These are phyloP conservation scores for Vigna radiata DNA, from an alignment of 306 rosid genomes.

Conservation along the genomic window DNA sequence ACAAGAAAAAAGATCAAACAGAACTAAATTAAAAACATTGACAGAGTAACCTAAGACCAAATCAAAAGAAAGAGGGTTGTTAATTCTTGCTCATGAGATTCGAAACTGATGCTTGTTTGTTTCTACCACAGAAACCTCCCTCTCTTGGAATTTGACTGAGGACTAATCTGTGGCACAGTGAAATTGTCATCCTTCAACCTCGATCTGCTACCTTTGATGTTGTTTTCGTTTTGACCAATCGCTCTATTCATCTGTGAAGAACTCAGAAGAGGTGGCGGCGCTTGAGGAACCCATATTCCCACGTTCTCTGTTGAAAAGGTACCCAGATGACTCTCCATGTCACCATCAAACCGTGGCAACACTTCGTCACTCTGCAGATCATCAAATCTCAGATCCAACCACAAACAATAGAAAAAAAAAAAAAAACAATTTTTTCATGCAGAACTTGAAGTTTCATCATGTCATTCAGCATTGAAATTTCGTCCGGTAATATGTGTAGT, in stretches of 20 bases:
- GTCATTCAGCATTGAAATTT: background rate
- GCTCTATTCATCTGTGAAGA: constrained; percentile 47
- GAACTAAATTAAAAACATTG: constrained; percentile 9
- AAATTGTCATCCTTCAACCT: constrained; percentile 71
- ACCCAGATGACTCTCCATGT: constrained; percentile 45
- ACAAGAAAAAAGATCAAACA: constrained; percentile 3
- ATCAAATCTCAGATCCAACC: constrained; percentile 31
- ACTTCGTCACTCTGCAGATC: constrained; percentile 56
- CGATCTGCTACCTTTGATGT: constrained; percentile 52
- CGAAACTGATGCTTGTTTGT: constrained; percentile 8
- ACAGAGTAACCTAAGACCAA: background rate
- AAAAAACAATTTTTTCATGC: too few species aligned
- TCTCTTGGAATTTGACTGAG: constrained; percentile 66
- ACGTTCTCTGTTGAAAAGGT: constrained; percentile 45
- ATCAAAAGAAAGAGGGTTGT: constrained; percentile 20
- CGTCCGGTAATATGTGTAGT: background rate
- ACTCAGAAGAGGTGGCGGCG: constrained; percentile 47
- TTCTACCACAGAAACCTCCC: constrained; percentile 63
- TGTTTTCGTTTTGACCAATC: constrained; percentile 49
- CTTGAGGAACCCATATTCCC: constrained; percentile 91
- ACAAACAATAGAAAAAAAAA: background rate
- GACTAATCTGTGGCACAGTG: constrained; percentile 83
- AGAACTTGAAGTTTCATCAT: too few species aligned
- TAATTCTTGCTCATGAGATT: background rate
- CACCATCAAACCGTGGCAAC: constrained; percentile 49